phyloP scores from a whole-genome alignment of 352 stramenopile species.

The Globisporangium cederbergense region DNA sequence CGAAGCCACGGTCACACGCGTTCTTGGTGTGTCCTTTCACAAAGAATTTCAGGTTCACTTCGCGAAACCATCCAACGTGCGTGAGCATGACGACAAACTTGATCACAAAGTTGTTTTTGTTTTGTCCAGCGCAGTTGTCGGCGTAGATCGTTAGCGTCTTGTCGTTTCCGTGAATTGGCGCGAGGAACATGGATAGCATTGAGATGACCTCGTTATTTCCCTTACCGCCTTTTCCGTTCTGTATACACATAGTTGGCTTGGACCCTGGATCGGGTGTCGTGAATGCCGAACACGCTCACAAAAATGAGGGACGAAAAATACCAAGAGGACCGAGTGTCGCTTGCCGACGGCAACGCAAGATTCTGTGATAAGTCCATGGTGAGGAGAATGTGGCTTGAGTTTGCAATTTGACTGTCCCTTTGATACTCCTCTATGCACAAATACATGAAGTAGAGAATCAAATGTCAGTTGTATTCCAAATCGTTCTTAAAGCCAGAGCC shows the following conservation, averaged over 20 bases:
- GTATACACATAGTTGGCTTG: conserved; percentile 21
- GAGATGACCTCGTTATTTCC: conserved; percentile 13
- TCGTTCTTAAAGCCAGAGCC: neutral
- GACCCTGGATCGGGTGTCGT: conserved; percentile 2
- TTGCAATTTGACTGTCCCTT: neutral
- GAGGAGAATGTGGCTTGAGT: neutral
- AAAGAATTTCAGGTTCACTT: conserved; percentile 17
- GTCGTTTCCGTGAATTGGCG: neutral
- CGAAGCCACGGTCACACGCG: conserved; percentile 15
- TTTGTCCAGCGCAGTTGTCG: conserved; percentile 23
- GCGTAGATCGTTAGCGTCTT: conserved; percentile 11
- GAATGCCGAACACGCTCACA: conserved; percentile 19
- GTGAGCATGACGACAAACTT: conserved; percentile 14
- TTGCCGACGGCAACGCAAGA: conserved; percentile 2
- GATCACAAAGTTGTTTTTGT: conserved; percentile 23
- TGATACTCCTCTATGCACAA: conserved; percentile 3
- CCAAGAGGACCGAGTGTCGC: conserved; percentile 17
- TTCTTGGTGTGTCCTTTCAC: conserved; percentile 18
- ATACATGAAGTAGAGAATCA: neutral
- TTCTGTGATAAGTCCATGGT: conserved; percentile 24
- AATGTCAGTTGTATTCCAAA: neutral
- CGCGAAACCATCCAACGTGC: neutral
- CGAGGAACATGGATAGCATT: conserved; percentile 6
- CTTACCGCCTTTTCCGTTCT: conserved; percentile 15
- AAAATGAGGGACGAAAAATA: conserved; percentile 22